These are phyloP conservation scores for Allantophomopsis lycopodina DNA, from an alignment of 2,329 filamentous ascomycete genomes.

Conservation along the genomic window DNA sequence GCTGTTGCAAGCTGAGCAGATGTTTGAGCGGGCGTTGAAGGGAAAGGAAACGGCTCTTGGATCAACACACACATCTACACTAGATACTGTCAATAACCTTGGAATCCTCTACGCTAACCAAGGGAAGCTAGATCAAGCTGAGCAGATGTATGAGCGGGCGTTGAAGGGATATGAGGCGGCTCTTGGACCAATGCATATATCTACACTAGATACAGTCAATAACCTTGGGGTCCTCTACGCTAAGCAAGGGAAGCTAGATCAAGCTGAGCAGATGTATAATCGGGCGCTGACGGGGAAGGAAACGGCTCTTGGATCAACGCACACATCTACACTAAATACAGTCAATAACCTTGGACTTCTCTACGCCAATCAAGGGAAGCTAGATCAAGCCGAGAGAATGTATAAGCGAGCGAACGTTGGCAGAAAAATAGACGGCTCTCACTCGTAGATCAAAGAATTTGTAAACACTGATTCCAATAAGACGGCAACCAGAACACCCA, in stretches of 20 bases:
- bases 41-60: conserved; percentile 9
- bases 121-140: conserved; percentile 1
- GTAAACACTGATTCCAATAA: too few relatives aligned
- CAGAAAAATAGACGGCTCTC: too few relatives aligned
- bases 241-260: conserved; percentile 1
- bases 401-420: too few relatives aligned
- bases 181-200: conserved; percentile 10
- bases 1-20: conserved; percentile 2
- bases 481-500: too few relatives aligned
- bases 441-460: too few relatives aligned
- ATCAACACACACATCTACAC: conserved; percentile 10
- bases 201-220: conserved; percentile 11
- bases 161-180: conserved; percentile 6
- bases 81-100: conserved; percentile 5
- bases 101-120: conserved; percentile 2
- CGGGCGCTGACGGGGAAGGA: conserved; percentile 4
- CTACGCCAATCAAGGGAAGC: conserved; percentile 7
- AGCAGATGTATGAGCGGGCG: conserved; percentile 5
- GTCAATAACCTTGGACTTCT: conserved; percentile 13
- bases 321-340: conserved; percentile 11
- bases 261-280: not conserved
- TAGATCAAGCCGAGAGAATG: not conserved
- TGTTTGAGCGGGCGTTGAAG: conserved; percentile 3
- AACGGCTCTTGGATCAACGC: conserved; percentile 9
- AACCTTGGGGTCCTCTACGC: conserved; percentile 14